Evolutionary conservation across 2,329 filamentous ascomycete genomes (phyloP), one percentile per base, ranked within the genome.

Genomic region (Sporothrix curviconia): DNA sequence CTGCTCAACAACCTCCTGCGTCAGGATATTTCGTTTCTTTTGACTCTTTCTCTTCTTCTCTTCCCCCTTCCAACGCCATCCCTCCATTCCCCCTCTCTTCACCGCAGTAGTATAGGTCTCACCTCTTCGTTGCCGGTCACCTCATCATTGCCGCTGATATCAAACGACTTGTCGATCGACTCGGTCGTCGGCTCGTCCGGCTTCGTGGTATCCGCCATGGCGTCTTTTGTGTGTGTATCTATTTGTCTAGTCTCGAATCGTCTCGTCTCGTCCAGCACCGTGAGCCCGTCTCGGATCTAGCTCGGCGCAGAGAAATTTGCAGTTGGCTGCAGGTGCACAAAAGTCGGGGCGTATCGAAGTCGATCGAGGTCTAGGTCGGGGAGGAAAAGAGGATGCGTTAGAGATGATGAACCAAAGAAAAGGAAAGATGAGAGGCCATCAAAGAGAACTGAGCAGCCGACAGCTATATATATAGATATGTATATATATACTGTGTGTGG

Each of bases 111-210:
- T 55, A 39, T 43, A 12, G 55, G 62, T 68, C 73, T 69, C 68
- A 78, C 75, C 73, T 78, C 75, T 64, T 77, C 75, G 64, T 77
- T 75, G 58, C 69, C 72, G 61, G 32, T 19, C 49, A 51, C 49
- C 28, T 51, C 49, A 63, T 77, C 75, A 63, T 77, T 75, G 58
- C 69, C 71, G 61, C 75, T 73, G 60, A 76, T 74, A 55, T 74
- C 74, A 40, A 71, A 62, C 25, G 61, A 70, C 57, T 73, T 70
- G 28, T 73, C 67, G 57, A 64, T 65, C 57, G 65, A 62, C 60
- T 69, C 67, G 43, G 65, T 59, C 49, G 59, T 59, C 57, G 61
- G 56, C 51, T 70, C 67, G 36, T 70, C 67, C 43, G 59, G 60
- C 60, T 69, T 65, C 25, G n/a, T 17, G 40, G 60, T 56, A 54